phyloP scores from a whole-genome alignment of 2,329 filamentous ascomycete species.

The Fusarium compactum region DNA sequence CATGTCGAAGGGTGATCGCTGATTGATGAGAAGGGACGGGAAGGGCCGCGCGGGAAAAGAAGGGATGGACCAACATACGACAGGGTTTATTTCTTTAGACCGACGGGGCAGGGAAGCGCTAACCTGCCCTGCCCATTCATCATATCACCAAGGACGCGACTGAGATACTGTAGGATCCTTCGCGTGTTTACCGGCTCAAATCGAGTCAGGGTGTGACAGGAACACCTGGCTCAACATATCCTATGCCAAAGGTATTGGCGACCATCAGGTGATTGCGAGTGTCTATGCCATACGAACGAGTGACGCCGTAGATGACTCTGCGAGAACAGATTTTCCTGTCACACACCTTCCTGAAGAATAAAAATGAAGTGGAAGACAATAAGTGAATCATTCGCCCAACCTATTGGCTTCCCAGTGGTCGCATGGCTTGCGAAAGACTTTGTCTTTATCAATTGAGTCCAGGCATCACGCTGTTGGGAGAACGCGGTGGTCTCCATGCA shows the following conservation, averaged over 20 bases:
- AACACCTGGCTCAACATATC: neutral
- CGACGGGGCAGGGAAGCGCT: conserved; percentile 3
- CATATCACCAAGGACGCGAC: neutral
- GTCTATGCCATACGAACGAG: neutral
- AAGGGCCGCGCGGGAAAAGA: conserved; percentile 38
- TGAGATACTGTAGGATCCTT: neutral
- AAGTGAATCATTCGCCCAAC: no score
- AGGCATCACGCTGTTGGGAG: no score
- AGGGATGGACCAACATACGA: conserved; percentile 32
- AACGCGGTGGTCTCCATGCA: no score
- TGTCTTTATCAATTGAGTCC: neutral
- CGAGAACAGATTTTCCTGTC: no score
- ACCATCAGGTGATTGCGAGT: no score
- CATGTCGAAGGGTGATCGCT: conserved; percentile 6
- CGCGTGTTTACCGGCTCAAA: neutral
- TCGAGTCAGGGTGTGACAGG: neutral
- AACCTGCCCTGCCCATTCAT: neutral
- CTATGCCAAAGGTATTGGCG: no score
- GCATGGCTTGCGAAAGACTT: no score
- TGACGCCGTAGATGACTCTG: no score
- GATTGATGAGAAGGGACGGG: conserved; percentile 33
- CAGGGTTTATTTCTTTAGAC: conserved; percentile 23
- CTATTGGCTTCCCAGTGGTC: no score
- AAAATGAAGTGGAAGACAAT: no score
- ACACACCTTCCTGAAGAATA: no score